A percentile compares a stretch with the other conserved stretches of the same genome.
Conservation (phyloP, 2,329 filamentous ascomycete species). For the Pseudogymnoascus sp. region DNA sequence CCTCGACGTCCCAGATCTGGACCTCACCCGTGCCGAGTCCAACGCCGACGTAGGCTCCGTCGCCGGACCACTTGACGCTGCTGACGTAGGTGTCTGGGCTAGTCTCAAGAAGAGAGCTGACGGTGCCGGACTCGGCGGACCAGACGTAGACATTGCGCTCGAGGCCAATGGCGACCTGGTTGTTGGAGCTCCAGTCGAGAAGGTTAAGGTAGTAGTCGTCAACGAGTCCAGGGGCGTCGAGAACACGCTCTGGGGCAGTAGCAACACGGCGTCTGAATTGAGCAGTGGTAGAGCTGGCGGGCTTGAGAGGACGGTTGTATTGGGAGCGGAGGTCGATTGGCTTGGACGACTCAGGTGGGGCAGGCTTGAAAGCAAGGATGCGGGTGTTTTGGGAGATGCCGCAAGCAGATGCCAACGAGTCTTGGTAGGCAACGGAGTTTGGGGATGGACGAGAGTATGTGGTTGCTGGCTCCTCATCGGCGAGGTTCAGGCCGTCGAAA, state of each 20-base stretch:
- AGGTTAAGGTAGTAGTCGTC: slow-evolving; percentile 99
- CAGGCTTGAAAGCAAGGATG: slow-evolving; percentile 97
- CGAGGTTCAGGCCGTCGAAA: slow-evolving; percentile 67
- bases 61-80: slow-evolving; percentile 97
- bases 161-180: slow-evolving; percentile 95
- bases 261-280: slow-evolving; percentile 88
- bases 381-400: slow-evolving; percentile 89
- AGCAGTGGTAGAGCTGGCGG: slow-evolving; percentile 62
- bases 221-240: slow-evolving; percentile 90
- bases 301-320: slow-evolving; percentile 93
- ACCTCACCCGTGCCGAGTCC: slow-evolving; percentile 93
- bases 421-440: slow-evolving; percentile 84
- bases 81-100: slow-evolving; percentile 88
- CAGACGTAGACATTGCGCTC: slow-evolving; percentile 97
- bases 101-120: slow-evolving; percentile 83
- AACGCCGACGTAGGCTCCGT: slow-evolving; percentile 92
- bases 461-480: slow-evolving; percentile 57
- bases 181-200: slow-evolving; percentile 94
- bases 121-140: slow-evolving; percentile 89
- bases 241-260: slow-evolving; percentile 88
- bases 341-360: slow-evolving; percentile 95
- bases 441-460: slow-evolving; percentile 73
- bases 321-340: slow-evolving; percentile 95
- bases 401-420: slow-evolving; percentile 81
- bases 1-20: slow-evolving; percentile 98